These are phyloP conservation scores for Aegilops speltoides DNA, from an alignment of 176 grass and related monocot species.

Conservation along the genomic window DNA sequence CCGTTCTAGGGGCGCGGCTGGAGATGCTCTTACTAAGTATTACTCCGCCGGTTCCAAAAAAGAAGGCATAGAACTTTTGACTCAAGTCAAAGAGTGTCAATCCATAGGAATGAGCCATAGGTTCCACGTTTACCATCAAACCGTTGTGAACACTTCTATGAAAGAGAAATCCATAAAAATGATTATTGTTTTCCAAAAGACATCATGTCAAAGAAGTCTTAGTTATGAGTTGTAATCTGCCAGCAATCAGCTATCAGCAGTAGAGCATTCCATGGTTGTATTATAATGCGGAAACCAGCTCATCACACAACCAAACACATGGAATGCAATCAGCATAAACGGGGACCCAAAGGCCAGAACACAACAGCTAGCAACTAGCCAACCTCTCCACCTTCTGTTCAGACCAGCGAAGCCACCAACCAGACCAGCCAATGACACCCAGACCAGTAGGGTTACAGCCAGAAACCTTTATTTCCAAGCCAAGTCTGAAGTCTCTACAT, in stretches of 20 bases:
- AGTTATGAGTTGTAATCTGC: background rate
- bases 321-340: background rate
- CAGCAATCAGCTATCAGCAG: background rate
- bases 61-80: too few relatives aligned
- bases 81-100: too few relatives aligned
- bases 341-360: background rate
- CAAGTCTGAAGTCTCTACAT: background rate
- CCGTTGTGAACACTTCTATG: too few relatives aligned
- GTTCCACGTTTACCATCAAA: too few relatives aligned
- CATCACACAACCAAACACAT: background rate
- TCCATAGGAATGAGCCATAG: too few relatives aligned
- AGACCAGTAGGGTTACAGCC: slow-evolving; percentile 31
- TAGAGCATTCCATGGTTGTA: background rate
- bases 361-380: background rate
- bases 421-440: background rate
- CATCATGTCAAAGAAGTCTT: too few relatives aligned
- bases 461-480: slow-evolving; percentile 28
- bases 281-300: background rate
- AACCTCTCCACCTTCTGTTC: background rate
- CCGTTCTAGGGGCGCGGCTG: too few relatives aligned
- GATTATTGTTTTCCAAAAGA: too few relatives aligned
- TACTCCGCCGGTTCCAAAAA: too few relatives aligned
- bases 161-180: too few relatives aligned
- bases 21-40: too few relatives aligned
- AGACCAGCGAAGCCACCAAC: background rate